These are phyloP conservation scores for Guyanaporus albipodus DNA, from an alignment of 768 basidiomycete genomes.

Conservation along the genomic window DNA sequence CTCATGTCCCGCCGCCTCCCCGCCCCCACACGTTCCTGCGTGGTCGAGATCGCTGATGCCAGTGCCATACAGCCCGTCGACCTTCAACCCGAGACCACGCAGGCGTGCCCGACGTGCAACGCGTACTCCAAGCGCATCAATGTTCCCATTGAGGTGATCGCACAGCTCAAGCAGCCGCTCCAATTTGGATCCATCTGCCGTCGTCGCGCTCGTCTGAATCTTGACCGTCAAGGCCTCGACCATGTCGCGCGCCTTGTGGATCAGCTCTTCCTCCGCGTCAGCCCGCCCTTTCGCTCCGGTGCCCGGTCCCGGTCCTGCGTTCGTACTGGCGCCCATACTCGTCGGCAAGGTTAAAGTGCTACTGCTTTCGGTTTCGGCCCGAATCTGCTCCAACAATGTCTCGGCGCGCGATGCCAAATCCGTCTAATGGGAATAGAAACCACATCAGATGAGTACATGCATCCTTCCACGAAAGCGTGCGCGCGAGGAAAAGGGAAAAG, in stretches of 20 bases:
- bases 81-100: conserved; percentile 42
- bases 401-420: conserved; percentile 35
- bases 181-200: conserved; percentile 52
- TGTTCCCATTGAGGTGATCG: conserved; percentile 58
- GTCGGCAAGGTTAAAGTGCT: conserved; percentile 2
- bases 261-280: conserved; percentile 33
- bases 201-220: conserved; percentile 45
- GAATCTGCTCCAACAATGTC: conserved; percentile 38
- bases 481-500: background rate
- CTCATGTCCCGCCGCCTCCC: conserved; percentile 3
- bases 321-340: background rate
- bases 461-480: background rate
- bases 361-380: background rate
- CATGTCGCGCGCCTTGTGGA: conserved; percentile 49
- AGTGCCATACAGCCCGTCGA: conserved; percentile 29
- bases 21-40: conserved; percentile 1
- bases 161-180: conserved; percentile 68
- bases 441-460: background rate
- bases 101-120: conserved; percentile 39
- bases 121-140: conserved; percentile 46
- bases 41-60: conserved; percentile 30
- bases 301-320: background rate
- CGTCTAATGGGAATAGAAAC: background rate
- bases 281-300: background rate
- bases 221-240: conserved; percentile 47